phyloP scores from a whole-genome alignment of 495 filamentous ascomycete species.

The Neurospora sp. region DNA sequence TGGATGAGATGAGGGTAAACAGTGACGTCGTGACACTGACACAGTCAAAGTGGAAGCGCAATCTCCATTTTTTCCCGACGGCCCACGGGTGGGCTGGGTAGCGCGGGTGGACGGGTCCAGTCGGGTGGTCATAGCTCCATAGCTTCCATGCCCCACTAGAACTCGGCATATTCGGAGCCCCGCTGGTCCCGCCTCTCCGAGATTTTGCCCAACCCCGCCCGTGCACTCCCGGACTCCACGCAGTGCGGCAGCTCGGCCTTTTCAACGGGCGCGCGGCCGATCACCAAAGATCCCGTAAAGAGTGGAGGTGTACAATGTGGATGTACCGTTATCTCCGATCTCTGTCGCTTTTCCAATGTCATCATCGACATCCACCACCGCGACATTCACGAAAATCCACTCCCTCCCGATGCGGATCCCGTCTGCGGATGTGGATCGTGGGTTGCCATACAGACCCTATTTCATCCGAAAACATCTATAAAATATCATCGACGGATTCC shows the following conservation, averaged over 20 bases:
- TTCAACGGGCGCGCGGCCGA: neutral
- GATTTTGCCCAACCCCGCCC: neutral
- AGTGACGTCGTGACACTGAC: neutral
- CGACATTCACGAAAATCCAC: neutral
- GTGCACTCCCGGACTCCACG: neutral
- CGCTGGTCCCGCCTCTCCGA: neutral
- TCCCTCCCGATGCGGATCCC: neutral
- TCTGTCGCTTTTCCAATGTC: neutral
- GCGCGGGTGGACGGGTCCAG: neutral
- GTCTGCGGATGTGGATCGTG: neutral
- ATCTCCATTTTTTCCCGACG: neutral
- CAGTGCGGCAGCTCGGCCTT: neutral
- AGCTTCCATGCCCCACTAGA: neutral
- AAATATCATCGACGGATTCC: neutral
- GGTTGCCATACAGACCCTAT: neutral
- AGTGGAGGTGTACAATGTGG: neutral
- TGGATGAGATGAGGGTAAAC: neutral
- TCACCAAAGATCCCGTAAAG: neutral
- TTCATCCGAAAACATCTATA: neutral
- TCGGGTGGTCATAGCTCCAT: neutral
- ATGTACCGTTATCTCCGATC: neutral
- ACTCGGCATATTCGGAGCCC: neutral
- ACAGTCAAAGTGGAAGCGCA: neutral
- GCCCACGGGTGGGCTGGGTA: neutral
- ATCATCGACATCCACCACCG: neutral